These are phyloP conservation scores for Obba rivulosa DNA, from an alignment of 768 basidiomycete genomes.

Conservation along the genomic window DNA sequence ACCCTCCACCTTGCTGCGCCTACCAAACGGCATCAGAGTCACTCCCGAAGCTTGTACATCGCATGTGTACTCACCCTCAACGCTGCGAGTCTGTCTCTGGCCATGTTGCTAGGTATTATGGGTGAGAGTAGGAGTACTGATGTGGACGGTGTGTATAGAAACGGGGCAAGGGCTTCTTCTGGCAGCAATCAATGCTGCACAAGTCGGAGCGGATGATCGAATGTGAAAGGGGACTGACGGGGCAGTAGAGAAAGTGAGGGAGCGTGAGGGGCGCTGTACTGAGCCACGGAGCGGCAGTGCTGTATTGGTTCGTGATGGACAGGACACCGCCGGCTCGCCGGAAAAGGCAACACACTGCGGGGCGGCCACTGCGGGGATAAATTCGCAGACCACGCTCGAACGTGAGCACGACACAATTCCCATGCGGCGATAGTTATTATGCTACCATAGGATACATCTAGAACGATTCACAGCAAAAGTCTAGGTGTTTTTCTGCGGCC, in stretches of 20 bases:
- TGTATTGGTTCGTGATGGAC: constrained; percentile 3
- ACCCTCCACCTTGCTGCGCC: constrained; percentile 64
- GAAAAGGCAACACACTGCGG: too few species aligned
- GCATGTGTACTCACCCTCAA: constrained; percentile 57
- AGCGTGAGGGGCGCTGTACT: constrained; percentile 2
- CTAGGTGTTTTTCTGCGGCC: too few species aligned
- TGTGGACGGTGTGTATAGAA: constrained; percentile 7
- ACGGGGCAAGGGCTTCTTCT: background rate
- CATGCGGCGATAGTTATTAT: too few species aligned
- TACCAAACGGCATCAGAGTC: constrained; percentile 18
- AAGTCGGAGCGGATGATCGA: constrained; percentile 1
- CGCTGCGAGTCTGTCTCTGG: constrained; percentile 87
- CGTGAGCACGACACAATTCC: too few species aligned
- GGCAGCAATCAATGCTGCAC: constrained; percentile 20
- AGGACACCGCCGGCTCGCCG: too few species aligned
- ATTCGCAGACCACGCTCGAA: too few species aligned
- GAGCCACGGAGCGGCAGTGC: constrained; percentile 2
- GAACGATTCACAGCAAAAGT: too few species aligned
- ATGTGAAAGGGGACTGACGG: background rate
- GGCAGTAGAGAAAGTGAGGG: constrained; percentile 3
- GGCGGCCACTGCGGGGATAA: too few species aligned
- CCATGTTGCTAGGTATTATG: constrained; percentile 40
- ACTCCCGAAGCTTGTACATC: background rate
- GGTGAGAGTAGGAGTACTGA: constrained; percentile 8
- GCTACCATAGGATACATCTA: too few species aligned